Conservation (phyloP, 2,329 filamentous ascomycete species). For the Aspergillus tamarii region DNA sequence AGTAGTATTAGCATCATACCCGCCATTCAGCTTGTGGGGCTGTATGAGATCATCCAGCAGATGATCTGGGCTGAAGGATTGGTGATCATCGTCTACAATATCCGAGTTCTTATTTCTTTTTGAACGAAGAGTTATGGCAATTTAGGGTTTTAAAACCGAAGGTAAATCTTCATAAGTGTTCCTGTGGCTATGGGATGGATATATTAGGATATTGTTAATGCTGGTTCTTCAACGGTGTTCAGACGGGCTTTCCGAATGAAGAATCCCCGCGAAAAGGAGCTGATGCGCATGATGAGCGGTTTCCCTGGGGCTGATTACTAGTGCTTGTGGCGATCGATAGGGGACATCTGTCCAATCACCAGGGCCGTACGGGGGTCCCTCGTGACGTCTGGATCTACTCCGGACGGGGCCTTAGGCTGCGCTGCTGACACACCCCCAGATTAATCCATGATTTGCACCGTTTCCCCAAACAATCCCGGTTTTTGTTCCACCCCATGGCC, state of each 20-base stretch:
- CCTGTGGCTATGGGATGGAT: not conserved
- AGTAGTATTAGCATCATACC: not conserved
- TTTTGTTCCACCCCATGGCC: not conserved
- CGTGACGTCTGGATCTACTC: slow-evolving; percentile 11
- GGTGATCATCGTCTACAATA: not conserved
- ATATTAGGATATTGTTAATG: not conserved
- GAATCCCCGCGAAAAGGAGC: not conserved
- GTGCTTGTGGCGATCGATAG: not conserved
- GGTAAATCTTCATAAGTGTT: not conserved
- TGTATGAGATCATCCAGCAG: not conserved
- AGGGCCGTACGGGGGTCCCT: not conserved
- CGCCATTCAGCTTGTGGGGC: not conserved
- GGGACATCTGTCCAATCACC: not conserved
- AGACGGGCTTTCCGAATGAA: not conserved
- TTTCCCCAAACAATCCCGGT: not conserved
- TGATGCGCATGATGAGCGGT: not conserved
- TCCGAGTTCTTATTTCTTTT: not conserved
- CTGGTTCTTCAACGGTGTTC: not conserved
- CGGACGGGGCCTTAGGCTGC: not conserved
- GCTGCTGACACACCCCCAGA: slow-evolving; percentile 4
- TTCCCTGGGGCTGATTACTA: not conserved
- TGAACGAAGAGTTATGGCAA: not conserved
- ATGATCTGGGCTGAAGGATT: slow-evolving; percentile 1
- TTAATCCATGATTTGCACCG: not conserved
- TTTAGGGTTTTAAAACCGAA: not conserved